phyloP scores from a whole-genome alignment of 1,139 yeast genomes.

The Lodderomyces orthopsilosis region DNA sequence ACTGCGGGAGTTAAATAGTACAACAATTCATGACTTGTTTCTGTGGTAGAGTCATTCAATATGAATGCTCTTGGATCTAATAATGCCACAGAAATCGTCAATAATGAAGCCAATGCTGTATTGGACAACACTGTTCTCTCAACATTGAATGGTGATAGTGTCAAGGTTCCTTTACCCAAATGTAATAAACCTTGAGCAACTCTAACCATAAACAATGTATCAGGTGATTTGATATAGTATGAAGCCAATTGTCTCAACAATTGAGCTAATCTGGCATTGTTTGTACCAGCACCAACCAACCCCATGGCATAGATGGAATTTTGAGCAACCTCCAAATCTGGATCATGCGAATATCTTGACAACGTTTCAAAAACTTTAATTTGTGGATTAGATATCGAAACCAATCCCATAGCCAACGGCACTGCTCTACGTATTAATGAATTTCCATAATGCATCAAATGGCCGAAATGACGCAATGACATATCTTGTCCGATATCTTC shows the following conservation, averaged over 20 bases:
- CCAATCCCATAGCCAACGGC: constrained; percentile 95
- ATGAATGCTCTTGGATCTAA: constrained; percentile 78
- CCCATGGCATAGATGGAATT: constrained; percentile 98
- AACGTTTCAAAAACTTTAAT: constrained; percentile 96
- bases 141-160: constrained; percentile 84
- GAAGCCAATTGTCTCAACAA: constrained; percentile 90
- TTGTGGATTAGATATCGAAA: constrained; percentile 91
- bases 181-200: constrained; percentile 94
- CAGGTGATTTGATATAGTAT: constrained; percentile 87
- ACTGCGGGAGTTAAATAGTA: constrained; percentile 87
- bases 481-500: constrained; percentile 98
- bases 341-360: constrained; percentile 94
- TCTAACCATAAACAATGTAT: constrained; percentile 88
- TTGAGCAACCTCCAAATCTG: constrained; percentile 90
- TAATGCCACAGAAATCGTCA: constrained; percentile 81
- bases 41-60: constrained; percentile 45
- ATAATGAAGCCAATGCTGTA: constrained; percentile 84
- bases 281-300: constrained; percentile 96
- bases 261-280: constrained; percentile 96
- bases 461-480: constrained; percentile 96
- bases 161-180: constrained; percentile 92
- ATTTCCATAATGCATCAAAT: constrained; percentile 96
- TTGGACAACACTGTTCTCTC: constrained; percentile 87
- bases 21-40: constrained; percentile 73
- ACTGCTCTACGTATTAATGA: constrained; percentile 90